A percentile compares a stretch with the other conserved stretches of the same genome.
Evolutionary conservation across 148 eudicot genomes (phyloP).

Genomic region (Persicaria tinctoria): DNA sequence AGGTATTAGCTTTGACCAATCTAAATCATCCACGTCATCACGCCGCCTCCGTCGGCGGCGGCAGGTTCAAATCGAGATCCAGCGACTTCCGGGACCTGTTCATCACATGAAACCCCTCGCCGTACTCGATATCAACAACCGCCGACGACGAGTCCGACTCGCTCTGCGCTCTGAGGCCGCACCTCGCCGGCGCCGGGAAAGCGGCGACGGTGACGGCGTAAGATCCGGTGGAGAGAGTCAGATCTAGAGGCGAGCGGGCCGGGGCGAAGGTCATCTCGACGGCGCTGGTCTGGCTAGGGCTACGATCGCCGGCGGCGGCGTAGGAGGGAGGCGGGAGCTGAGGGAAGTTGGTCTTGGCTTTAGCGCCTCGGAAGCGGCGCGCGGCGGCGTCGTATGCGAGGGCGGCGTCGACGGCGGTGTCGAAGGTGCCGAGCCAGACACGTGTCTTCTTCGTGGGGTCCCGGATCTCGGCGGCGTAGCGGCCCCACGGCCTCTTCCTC

Average conservation of each 20-base stretch:
- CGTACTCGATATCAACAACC: neutral
- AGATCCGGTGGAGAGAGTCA: neutral
- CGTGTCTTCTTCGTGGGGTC: constrained; percentile 11
- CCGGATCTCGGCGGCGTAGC: constrained; percentile 12
- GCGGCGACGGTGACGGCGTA: neutral
- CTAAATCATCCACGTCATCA: neutral
- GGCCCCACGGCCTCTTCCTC: constrained; percentile 13
- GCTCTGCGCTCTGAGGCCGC: neutral
- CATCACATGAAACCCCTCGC: neutral
- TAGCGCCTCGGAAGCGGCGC: neutral
- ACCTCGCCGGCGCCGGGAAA: neutral
- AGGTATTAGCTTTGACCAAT: neutral
- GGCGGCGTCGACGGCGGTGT: constrained; percentile 14
- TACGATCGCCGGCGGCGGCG: neutral
- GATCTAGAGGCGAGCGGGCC: neutral
- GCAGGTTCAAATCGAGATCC: neutral
- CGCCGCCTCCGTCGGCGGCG: neutral
- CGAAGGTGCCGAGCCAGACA: constrained; percentile 14
- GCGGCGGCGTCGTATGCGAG: constrained; percentile 11
- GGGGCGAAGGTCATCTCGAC: neutral
- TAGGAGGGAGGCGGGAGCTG: neutral
- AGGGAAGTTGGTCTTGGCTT: constrained; percentile 14
- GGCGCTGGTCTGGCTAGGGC: constrained; percentile 6
- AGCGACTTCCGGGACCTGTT: neutral
- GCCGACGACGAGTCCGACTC: neutral